Evolutionary conservation across 805 yeast genomes (phyloP).

Genomic region (Cyberlindnera veronae): DNA sequence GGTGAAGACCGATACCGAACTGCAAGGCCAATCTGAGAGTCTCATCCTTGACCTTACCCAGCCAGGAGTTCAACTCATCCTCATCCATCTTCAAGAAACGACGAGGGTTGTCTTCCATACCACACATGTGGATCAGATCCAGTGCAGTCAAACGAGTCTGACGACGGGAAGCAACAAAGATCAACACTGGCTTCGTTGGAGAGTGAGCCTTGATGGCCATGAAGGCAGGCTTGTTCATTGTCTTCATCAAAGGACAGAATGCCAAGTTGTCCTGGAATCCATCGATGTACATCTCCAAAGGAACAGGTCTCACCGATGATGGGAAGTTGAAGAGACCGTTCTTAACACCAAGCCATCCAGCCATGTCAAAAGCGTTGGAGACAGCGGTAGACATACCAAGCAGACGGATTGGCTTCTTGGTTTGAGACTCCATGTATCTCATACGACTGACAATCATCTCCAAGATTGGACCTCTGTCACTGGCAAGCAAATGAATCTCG

Average conservation of each 20-base stretch:
- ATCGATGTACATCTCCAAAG: slow-evolving; percentile 80
- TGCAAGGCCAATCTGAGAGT: slow-evolving; percentile 78
- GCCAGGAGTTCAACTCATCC: slow-evolving; percentile 52
- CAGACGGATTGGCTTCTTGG: slow-evolving; percentile 28
- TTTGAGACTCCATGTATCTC: no score
- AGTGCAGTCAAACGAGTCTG: slow-evolving; percentile 88
- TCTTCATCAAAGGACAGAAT: slow-evolving; percentile 60
- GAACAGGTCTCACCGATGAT: slow-evolving; percentile 93
- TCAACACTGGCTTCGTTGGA: slow-evolving; percentile 85
- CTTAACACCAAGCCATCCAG: slow-evolving; percentile 90
- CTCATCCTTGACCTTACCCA: slow-evolving; percentile 64
- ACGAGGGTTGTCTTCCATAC: slow-evolving; percentile 53
- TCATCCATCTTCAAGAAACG: slow-evolving; percentile 58
- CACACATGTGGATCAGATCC: slow-evolving; percentile 66
- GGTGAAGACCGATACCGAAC: slow-evolving; percentile 89
- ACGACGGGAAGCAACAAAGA: slow-evolving; percentile 94
- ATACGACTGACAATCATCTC: no score
- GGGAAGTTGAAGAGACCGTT: slow-evolving; percentile 94
- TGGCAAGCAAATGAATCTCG: no score
- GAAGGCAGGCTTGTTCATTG: slow-evolving; percentile 73
- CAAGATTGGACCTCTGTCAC: no score
- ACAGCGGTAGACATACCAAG: slow-evolving; percentile 91
- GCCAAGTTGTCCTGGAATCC: slow-evolving; percentile 90
- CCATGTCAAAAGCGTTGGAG: slow-evolving; percentile 90
- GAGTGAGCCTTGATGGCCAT: slow-evolving; percentile 66